phyloP scores from a whole-genome alignment of 495 filamentous ascomycete species.

The Penicillium paradoxum region DNA sequence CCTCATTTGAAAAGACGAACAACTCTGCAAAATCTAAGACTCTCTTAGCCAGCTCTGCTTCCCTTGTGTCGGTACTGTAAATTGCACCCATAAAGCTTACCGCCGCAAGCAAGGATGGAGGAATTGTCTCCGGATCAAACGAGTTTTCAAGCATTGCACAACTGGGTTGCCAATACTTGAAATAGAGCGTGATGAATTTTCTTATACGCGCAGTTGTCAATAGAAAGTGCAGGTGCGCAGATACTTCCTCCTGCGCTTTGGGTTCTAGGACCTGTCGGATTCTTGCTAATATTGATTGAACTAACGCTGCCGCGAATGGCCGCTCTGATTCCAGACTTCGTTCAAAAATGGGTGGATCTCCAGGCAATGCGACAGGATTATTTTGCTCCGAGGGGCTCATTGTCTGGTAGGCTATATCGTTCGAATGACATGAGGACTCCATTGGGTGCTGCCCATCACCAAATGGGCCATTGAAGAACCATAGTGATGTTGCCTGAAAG shows the following conservation, averaged over 20 bases:
- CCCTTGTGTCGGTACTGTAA: constrained; percentile 40
- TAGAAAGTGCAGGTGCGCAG: constrained; percentile 33
- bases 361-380: constrained; percentile 12
- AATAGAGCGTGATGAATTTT: constrained; percentile 39
- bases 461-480: constrained; percentile 42
- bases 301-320: constrained; percentile 33
- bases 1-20: constrained; percentile 39
- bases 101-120: constrained; percentile 35
- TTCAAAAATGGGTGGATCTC: constrained; percentile 24
- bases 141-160: constrained; percentile 39
- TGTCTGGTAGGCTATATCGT: constrained; percentile 16
- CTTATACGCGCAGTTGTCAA: constrained; percentile 41
- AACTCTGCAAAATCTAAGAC: constrained; percentile 46
- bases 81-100: constrained; percentile 46
- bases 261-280: constrained; percentile 34
- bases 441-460: constrained; percentile 25
- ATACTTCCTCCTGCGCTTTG: constrained; percentile 39
- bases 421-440: constrained; percentile 17
- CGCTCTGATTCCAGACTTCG: constrained; percentile 33
- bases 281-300: constrained; percentile 35
- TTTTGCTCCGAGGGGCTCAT: constrained; percentile 16
- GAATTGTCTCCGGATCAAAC: constrained; percentile 34
- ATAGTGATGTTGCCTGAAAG: constrained; percentile 38
- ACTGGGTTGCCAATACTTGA: constrained; percentile 44
- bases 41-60: constrained; percentile 34